phyloP scores from a whole-genome alignment of 805 yeast genomes.

The Maudiozyma serrabonitensis region DNA sequence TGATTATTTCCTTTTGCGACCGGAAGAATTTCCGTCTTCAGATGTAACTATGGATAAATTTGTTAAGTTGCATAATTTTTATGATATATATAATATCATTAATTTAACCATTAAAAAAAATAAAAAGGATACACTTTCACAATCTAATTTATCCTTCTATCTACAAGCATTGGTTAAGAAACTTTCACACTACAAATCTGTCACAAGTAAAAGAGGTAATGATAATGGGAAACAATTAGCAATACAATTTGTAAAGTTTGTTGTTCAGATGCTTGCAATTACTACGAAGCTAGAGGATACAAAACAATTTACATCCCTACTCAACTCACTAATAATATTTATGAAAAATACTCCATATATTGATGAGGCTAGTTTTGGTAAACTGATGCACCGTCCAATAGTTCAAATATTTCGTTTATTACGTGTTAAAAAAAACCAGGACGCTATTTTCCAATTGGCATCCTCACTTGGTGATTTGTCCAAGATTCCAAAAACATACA shows the following conservation, averaged over 20 bases:
- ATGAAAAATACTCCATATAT: not conserved
- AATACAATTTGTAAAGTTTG: slow-evolving; percentile 13
- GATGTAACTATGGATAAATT: slow-evolving; percentile 8
- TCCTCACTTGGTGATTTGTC: slow-evolving; percentile 9
- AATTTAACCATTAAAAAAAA: slow-evolving; percentile 9
- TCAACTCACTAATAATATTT: slow-evolving; percentile 7
- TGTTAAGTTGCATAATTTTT: slow-evolving; percentile 15
- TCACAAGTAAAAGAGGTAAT: not conserved
- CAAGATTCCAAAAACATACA: slow-evolving; percentile 4
- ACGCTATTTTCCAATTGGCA: slow-evolving; percentile 16
- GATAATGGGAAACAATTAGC: not conserved
- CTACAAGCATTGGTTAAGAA: slow-evolving; percentile 16
- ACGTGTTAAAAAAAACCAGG: slow-evolving; percentile 15
- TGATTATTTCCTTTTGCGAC: slow-evolving; percentile 16
- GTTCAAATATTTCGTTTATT: slow-evolving; percentile 5
- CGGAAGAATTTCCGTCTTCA: slow-evolving; percentile 6
- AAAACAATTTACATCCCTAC: slow-evolving; percentile 16
- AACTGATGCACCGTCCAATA: slow-evolving; percentile 5
- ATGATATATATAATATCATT: slow-evolving; percentile 12
- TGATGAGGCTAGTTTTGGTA: not conserved
- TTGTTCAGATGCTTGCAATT: slow-evolving; percentile 13
- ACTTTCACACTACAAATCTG: slow-evolving; percentile 6
- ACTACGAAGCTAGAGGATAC: slow-evolving; percentile 12
- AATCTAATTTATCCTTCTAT: slow-evolving; percentile 12
- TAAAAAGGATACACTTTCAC: slow-evolving; percentile 5